phyloP scores from a whole-genome alignment of 139 green algal species.

The Micromonas pusilla region DNA sequence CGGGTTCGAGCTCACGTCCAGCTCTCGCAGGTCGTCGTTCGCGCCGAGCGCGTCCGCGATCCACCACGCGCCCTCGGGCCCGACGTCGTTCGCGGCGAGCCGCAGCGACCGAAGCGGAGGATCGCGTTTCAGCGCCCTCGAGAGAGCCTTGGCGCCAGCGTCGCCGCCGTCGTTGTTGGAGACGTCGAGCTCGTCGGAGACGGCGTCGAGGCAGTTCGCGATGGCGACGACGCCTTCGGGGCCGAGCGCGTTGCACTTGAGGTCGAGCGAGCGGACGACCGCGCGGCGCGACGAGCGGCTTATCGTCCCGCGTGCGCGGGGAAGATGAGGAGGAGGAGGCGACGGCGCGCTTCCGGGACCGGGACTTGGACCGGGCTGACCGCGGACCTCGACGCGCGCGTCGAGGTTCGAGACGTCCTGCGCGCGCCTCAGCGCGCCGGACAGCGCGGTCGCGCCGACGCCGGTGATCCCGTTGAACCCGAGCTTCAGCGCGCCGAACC shows the following conservation, averaged over 20 bases:
- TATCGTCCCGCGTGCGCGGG: too few species aligned
- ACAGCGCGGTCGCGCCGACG: neutral
- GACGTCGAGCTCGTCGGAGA: neutral
- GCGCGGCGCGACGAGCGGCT: neutral
- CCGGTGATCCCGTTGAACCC: neutral
- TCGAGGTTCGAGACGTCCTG: neutral
- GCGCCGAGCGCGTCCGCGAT: neutral
- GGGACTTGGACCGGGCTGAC: too few species aligned
- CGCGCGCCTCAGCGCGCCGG: neutral
- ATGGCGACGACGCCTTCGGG: neutral
- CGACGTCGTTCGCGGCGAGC: neutral
- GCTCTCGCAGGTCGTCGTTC: neutral
- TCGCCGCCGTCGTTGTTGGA: slow-evolving; percentile 14
- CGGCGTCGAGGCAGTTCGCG: neutral
- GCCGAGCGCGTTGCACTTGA: slow-evolving; percentile 8
- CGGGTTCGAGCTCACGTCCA: slow-evolving; percentile 8
- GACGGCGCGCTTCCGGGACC: too few species aligned
- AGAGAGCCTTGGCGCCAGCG: neutral
- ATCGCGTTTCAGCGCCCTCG: neutral
- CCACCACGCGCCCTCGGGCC: neutral
- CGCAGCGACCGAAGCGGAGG: neutral
- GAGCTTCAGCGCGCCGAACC: neutral
- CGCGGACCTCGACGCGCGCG: neutral
- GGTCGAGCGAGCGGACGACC: neutral
- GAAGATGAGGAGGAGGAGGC: too few species aligned